A percentile compares a stretch with the other conserved stretches of the same genome.
phyloP scores from a whole-genome alignment of 1,139 yeast species.

The Diutina pseudorugosa region DNA sequence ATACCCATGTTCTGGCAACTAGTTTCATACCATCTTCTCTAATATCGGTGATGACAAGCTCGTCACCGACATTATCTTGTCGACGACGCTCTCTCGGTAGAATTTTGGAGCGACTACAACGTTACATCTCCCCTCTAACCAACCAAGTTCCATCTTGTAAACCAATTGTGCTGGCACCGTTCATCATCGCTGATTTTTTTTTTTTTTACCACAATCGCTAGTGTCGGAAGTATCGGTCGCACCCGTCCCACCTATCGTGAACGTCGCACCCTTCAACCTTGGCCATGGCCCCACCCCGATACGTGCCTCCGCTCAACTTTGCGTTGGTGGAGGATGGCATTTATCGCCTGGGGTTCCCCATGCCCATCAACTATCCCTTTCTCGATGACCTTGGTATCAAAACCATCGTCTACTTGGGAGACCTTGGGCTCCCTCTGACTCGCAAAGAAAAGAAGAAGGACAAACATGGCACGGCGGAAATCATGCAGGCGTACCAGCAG shows the following conservation, averaged over 20 bases:
- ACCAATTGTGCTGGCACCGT: not conserved
- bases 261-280: not conserved
- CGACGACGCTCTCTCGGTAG: too few species aligned
- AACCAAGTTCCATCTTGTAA: not conserved
- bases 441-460: slow-evolving; percentile 14
- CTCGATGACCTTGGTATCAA: slow-evolving; percentile 56
- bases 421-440: slow-evolving; percentile 23
- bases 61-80: too few species aligned
- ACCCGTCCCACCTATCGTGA: not conserved
- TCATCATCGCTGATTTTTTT: not conserved
- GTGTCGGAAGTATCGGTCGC: not conserved
- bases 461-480: slow-evolving; percentile 26
- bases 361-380: slow-evolving; percentile 71
- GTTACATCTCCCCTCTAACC: too few species aligned
- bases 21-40: too few species aligned
- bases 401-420: slow-evolving; percentile 82
- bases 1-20: too few species aligned
- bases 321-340: slow-evolving; percentile 79
- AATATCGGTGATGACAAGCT: too few species aligned
- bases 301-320: slow-evolving; percentile 86
- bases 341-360: slow-evolving; percentile 90
- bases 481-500: slow-evolving; percentile 38
- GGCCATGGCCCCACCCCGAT: slow-evolving; percentile 6
- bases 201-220: not conserved
- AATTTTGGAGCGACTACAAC: too few species aligned